Conservation (phyloP, 768 basidiomycete species). For the Macrocybe gigantea region DNA sequence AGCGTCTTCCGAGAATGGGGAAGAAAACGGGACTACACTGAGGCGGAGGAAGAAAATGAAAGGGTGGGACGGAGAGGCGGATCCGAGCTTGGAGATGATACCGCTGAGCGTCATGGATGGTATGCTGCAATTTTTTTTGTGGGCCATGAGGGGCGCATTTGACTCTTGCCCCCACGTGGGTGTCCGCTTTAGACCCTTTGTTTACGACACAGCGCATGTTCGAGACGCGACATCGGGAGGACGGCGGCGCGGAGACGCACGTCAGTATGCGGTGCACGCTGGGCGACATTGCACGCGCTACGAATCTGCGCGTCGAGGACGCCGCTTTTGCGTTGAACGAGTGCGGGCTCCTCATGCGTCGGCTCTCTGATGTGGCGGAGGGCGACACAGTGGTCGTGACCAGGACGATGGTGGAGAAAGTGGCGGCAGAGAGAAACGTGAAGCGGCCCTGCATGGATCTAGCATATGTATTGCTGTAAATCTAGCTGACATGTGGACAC, state of each 20-base stretch:
- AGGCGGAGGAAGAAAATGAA: conserved; percentile 50
- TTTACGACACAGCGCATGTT: conserved; percentile 51
- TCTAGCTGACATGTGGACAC: too few relatives aligned
- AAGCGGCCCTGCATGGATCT: conserved; percentile 65
- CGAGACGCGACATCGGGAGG: conserved; percentile 49
- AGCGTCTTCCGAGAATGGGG: conserved; percentile 2
- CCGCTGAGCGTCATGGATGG: conserved; percentile 34
- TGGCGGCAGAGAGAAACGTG: conserved; percentile 64
- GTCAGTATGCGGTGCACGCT: conserved; percentile 66
- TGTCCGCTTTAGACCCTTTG: conserved; percentile 34
- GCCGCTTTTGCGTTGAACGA: conserved; percentile 86
- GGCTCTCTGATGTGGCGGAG: conserved; percentile 21
- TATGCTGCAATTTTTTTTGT: conserved; percentile 13
- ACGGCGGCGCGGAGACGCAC: conserved; percentile 70
- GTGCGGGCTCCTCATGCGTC: conserved; percentile 63
- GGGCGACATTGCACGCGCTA: conserved; percentile 70
- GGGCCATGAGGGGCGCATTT: not conserved
- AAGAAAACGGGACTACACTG: conserved; percentile 16
- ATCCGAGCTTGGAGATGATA: conserved; percentile 22
- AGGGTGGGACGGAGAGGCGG: conserved; percentile 71
- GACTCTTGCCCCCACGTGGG: not conserved
- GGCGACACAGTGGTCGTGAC: conserved; percentile 37
- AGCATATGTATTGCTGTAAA: conserved; percentile 42
- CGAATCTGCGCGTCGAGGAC: conserved; percentile 80
- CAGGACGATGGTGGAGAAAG: conserved; percentile 37